Base-by-base conservation (phyloP, 768 basidiomycete genomes). In the Macrolepiota dolichaula region DNA sequence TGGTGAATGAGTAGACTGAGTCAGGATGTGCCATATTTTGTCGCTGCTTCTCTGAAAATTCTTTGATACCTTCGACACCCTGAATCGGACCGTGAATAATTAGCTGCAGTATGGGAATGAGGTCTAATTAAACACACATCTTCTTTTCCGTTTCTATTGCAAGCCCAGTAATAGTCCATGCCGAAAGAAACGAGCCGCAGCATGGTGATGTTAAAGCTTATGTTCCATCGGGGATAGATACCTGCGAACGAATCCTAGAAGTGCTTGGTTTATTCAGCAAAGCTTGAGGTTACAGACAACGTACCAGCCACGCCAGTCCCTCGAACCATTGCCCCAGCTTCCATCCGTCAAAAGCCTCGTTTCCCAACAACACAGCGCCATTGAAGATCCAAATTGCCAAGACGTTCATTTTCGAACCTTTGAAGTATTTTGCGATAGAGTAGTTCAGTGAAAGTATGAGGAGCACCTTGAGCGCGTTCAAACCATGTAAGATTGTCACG, bases 181-280 rank as follows among this genome's bases (percentile, higher is more conserved):
- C 87, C 90, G 77, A 94, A 99, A 0, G 95, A 96, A 5, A 99
- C 81, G 13, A 98, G 80, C 35, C 96, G 85, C 44, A 98, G 80
- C 90, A 96, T 96, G 2, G 95, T 94, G 66, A 98, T 94, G 72
- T 98, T 98, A 79, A 96, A 98, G 66, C 78, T 84, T 66, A 98
- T 80, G 65, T 98, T 85, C 97, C 97, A 99, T 19, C 94, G 82
- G 11, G 95, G 91, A 63, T 96, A 89, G 17, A 92, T 75, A 5
- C 97, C 97, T 70, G 81, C 76, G 65, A 81, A 81, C 0, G 67
- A 62, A 67, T 92, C 91, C 89, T 93, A 55, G n/a, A 62, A 37
- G 49, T 10, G 19, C 10, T 54, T 13, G 7, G 0, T 10, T 58
- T 17, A 38, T 50, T 25, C 29, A 35, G 36, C 12, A 25, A 53